Evolutionary conservation across 2,329 filamentous ascomycete species (phyloP).

Genomic region (Pyrenophora seminiperda): DNA sequence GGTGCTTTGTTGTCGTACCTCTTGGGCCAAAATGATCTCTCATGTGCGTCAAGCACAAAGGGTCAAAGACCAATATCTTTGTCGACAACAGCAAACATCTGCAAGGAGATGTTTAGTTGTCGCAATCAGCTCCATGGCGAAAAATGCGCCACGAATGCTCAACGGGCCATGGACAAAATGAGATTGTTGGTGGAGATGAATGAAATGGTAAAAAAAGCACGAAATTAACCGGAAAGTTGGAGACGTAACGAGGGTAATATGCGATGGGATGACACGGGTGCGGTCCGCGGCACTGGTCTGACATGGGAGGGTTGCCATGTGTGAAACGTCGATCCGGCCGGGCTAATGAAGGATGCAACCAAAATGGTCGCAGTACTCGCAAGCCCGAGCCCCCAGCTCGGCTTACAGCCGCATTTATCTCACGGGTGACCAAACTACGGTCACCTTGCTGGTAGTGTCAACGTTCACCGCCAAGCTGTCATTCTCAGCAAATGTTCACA

Average conservation of each 20-base stretch:
- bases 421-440: slow-evolving; percentile 8
- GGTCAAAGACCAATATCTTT: slow-evolving; percentile 19
- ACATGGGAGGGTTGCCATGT: slow-evolving; percentile 24
- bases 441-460: slow-evolving; percentile 14
- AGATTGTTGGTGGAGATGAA: neutral
- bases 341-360: slow-evolving; percentile 39
- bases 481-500: slow-evolving; percentile 3
- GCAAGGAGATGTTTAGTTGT: slow-evolving; percentile 22
- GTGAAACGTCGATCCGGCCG: slow-evolving; percentile 39
- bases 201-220: slow-evolving; percentile 7
- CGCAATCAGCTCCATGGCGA: slow-evolving; percentile 37
- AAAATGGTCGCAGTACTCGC: slow-evolving; percentile 31
- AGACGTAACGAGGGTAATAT: slow-evolving; percentile 30
- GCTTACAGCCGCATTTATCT: slow-evolving; percentile 21
- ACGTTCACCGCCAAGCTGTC: slow-evolving; percentile 23
- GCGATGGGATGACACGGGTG: slow-evolving; percentile 13
- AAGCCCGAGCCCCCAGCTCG: slow-evolving; percentile 15
- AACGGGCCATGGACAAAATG: slow-evolving; percentile 26
- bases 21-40: neutral
- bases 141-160: slow-evolving; percentile 30
- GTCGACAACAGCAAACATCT: slow-evolving; percentile 29
- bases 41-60: slow-evolving; percentile 14
- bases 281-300: slow-evolving; percentile 19
- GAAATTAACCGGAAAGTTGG: slow-evolving; percentile 15
- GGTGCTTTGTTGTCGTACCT: slow-evolving; percentile 1